Evolutionary conservation across 345 rosid species (phyloP), one percentile per base, ranked within the genome.

Genomic region (Euclidium syriacum): DNA sequence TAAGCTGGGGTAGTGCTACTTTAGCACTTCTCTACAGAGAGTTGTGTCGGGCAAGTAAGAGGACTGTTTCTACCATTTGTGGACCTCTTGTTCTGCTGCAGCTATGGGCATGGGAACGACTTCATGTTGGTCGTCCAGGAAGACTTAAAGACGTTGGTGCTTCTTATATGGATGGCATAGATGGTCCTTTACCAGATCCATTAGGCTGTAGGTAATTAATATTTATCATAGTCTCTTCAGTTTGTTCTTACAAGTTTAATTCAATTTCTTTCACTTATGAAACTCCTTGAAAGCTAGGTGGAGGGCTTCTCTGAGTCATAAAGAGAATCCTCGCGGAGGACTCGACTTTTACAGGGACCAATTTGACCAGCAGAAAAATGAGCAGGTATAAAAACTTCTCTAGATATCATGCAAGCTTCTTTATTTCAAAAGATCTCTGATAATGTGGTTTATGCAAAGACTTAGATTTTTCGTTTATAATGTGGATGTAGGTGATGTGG

Each of bases 351-450:
- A 72, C 52, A 58, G 76, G 36, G 76, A 72, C 42, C 76, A 72
- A 10, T 72, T 72, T 72, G 76, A 72, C 72, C 76, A 72, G 72
- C 76, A 72, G 68, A 72, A 72, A 72, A 68, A 65, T 58, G 76
- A 65, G 38, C 76, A 72, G 76, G 76, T 72, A 64, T 38, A 11
- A 25, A 47, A 3, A n/a, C n/a, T n/a, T n/a, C n/a, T n/a, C n/a
- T 44, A 30, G 20, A 20, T 64, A 4, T 50, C 4, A 22, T 29
- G 71, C 10, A 40, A 26, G 14, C 5, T 51, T 51, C 9, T 63
- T 11, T 40, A 6, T 23, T 48, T 16, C 30, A 17, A 29, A 55
- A 35, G 16, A 36, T 67, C 12, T 27, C 51, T 57, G 25, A 36
- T 20, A 58, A 10, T 4, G 47, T 33, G 33, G 52, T n/a, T 62